Evolutionary conservation across 345 rosid genomes (phyloP).

Genomic region (Erodium maritimum): DNA sequence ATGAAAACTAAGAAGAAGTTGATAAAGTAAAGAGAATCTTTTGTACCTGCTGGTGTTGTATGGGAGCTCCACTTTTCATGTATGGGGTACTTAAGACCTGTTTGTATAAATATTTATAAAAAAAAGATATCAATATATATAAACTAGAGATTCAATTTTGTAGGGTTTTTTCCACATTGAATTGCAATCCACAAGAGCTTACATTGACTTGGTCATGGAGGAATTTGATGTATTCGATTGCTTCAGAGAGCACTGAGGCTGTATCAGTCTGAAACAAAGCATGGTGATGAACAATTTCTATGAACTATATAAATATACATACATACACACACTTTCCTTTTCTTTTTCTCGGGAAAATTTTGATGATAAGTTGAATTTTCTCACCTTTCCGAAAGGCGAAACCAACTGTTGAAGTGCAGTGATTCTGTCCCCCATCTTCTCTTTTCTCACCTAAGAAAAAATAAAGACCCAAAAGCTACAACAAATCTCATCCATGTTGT

Average conservation of each 20-base stretch:
- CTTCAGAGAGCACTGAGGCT: conserved; percentile 99
- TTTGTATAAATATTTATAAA: background rate
- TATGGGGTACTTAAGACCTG: conserved; percentile 87
- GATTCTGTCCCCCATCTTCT: conserved; percentile 99
- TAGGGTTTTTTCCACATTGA: background rate
- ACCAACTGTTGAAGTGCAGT: conserved; percentile 99
- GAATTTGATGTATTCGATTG: conserved; percentile 92
- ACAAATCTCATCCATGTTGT: conserved; percentile 11
- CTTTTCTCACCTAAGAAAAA: conserved; percentile 73
- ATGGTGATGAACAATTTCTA: background rate
- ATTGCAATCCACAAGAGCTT: conserved; percentile 20
- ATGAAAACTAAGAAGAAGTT: too few species aligned
- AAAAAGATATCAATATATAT: background rate
- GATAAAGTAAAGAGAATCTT: background rate
- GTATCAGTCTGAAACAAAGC: conserved; percentile 68
- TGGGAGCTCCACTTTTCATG: conserved; percentile 81
- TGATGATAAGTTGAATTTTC: conserved; percentile 3
- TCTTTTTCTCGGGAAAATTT: background rate
- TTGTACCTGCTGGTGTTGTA: conserved; percentile 61
- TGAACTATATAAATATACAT: conserved; percentile 1
- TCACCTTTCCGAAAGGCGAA: conserved; percentile 99
- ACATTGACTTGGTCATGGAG: conserved; percentile 87
- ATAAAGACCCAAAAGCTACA: conserved; percentile 6
- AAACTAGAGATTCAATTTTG: background rate
- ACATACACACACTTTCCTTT: too few species aligned